Conservation (phyloP, 2,329 filamentous ascomycete genomes). For the Niveomyces coronatus region DNA sequence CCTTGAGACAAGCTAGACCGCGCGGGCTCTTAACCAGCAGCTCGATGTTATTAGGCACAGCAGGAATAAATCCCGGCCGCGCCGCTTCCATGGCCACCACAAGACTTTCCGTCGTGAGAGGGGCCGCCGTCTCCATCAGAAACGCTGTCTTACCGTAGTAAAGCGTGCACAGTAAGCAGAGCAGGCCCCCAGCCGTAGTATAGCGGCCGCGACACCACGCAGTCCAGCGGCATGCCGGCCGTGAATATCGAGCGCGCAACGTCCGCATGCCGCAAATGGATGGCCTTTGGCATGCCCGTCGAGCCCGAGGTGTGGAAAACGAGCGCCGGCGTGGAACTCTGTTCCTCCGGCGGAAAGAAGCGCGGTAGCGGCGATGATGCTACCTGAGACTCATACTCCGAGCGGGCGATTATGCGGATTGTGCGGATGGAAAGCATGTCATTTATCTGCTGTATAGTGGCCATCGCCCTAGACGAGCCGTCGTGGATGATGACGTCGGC, state of each 20-base stretch:
- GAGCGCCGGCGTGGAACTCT: neutral
- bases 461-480: neutral
- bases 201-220: constrained; percentile 3
- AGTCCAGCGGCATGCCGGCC: neutral
- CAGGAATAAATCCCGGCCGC: neutral
- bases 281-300: constrained; percentile 3
- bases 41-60: constrained; percentile 2
- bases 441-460: neutral
- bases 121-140: neutral
- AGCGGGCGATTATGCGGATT: neutral
- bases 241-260: neutral
- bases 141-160: neutral
- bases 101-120: neutral
- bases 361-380: neutral
- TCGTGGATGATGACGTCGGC: constrained; percentile 19
- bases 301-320: constrained; percentile 6
- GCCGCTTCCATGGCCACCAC: constrained; percentile 4
- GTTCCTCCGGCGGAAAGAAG: constrained; percentile 3
- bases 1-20: neutral
- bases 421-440: neutral
- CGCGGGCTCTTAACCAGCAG: neutral
- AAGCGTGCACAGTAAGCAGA: neutral
- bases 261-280: constrained; percentile 3
- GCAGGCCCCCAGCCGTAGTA: constrained; percentile 6
- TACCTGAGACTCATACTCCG: neutral